Evolutionary conservation across 805 yeast species (phyloP).

Genomic region (Candida orba): DNA sequence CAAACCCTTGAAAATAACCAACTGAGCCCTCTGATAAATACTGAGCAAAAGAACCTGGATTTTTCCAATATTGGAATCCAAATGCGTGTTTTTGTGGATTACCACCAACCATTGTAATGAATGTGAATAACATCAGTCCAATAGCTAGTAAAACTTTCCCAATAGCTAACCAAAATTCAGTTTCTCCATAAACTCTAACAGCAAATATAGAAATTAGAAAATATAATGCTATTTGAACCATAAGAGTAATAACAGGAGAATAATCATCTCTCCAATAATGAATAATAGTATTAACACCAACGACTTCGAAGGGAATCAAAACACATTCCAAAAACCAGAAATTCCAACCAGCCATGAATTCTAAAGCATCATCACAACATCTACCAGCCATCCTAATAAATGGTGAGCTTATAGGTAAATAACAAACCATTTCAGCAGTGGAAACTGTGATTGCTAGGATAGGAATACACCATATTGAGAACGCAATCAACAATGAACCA

Average conservation of each 20-base stretch:
- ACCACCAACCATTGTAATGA: conserved; percentile 82
- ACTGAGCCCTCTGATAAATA: conserved; percentile 46
- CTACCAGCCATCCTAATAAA: conserved; percentile 69
- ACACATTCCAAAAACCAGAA: conserved; percentile 72
- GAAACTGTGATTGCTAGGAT: conserved; percentile 59
- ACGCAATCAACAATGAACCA: conserved; percentile 56
- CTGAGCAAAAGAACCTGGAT: conserved; percentile 51
- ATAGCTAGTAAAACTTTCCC: conserved; percentile 67
- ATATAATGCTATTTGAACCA: conserved; percentile 58
- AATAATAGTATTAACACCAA: conserved; percentile 69
- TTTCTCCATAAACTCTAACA: conserved; percentile 71
- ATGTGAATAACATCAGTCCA: conserved; percentile 71
- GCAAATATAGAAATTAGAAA: conserved; percentile 63
- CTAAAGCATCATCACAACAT: conserved; percentile 69
- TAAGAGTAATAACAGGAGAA: conserved; percentile 62
- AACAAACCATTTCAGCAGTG: conserved; percentile 75
- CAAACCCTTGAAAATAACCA: conserved; percentile 68
- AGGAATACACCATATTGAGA: conserved; percentile 62
- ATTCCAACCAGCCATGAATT: conserved; percentile 73
- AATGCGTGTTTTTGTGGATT: conserved; percentile 62
- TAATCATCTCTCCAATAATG: conserved; percentile 79
- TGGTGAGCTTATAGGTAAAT: conserved; percentile 70
- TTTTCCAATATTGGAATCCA: conserved; percentile 51
- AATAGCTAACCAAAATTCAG: conserved; percentile 72
- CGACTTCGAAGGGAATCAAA: conserved; percentile 76